phyloP scores from a whole-genome alignment of 768 basidiomycete species.

The Tulasnella sp. region DNA sequence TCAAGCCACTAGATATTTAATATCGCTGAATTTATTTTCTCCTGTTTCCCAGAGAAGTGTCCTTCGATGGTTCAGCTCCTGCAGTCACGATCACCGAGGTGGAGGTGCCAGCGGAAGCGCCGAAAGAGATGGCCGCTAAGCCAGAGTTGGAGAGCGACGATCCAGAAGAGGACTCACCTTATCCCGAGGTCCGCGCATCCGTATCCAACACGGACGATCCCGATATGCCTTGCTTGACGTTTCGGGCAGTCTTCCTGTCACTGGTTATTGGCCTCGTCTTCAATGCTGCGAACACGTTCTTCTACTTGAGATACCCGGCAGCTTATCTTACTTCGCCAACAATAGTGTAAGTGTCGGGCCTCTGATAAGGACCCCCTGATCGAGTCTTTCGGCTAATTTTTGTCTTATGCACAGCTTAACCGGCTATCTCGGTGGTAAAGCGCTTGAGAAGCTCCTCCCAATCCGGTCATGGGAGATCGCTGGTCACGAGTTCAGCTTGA shows the following conservation, averaged over 20 bases:
- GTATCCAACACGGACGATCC: conserved; percentile 99
- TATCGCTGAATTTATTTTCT: not conserved
- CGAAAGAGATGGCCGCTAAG: not conserved
- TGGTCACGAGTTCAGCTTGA: conserved; percentile 64
- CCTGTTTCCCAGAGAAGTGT: not conserved
- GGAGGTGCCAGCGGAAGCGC: not conserved
- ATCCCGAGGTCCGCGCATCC: conserved; percentile 90
- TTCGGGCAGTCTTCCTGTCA: conserved; percentile 88
- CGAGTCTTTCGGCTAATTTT: not conserved
- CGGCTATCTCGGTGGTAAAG: conserved; percentile 85
- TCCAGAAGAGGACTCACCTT: conserved; percentile 87
- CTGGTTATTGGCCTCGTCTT: conserved; percentile 46
- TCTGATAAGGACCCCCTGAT: not conserved
- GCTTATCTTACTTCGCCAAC: conserved; percentile 74
- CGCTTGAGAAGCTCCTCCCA: conserved; percentile 75
- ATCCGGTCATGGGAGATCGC: conserved; percentile 50
- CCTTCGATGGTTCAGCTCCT: not conserved
- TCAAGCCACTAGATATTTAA: not conserved
- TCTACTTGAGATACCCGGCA: conserved; percentile 88
- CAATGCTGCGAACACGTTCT: conserved; percentile 78
- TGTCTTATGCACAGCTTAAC: conserved; percentile 41
- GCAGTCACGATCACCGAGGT: not conserved
- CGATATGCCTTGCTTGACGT: conserved; percentile 90
- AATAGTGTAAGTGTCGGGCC: conserved; percentile 44
- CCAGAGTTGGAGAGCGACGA: not conserved